Evolutionary conservation across 2,329 filamentous ascomycete genomes (phyloP), one percentile per base, ranked within the genome.

Genomic region (Teratosphaeria pseudoeucalypti): DNA sequence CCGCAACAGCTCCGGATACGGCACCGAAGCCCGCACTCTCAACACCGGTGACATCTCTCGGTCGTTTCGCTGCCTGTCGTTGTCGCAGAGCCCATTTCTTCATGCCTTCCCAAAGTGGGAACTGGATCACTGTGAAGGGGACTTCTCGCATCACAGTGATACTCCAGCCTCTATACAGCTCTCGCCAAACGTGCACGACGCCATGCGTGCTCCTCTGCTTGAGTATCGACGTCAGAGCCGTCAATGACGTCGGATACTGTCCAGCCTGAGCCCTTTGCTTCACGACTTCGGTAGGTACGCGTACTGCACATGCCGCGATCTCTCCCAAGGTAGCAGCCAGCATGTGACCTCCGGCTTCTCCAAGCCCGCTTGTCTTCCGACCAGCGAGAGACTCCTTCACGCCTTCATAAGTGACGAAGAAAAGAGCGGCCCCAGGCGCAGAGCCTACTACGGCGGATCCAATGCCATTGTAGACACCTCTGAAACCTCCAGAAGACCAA

Each of bases 111-210:
- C 94, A 99, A 63, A 99, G 81, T 54, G 94, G 94, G 73, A 99
- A 99, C 75, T 99, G 94, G 63, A 99, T 88, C 10, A 96, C 86
- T 2, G 95, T 97, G 70, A 99, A 99, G 3, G 94, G 94, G 62
- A 99, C 92, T 79, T 99, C 94, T 61, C 94, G 85, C 77, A 96
- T 87, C 57, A 99, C 86, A 1, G 94, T 99, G 67, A 97, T 91
- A 19, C 85, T 83, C 82, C 91, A 96, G 1, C 95, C 94, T 39
- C 94, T 82, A 75, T 99, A 99, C 59, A 99, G 76, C 75, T 96
- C 92, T 62, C 83, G 78, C 81, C 89, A 85, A 55, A 97, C 88
- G 29, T 85, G 77, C 62, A 66, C 64, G 61, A 78, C 39, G 32
- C 82, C 73, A 62, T 71, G 69, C 52, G 73, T 67, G 37, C 65